phyloP scores from a whole-genome alignment of 352 stramenopile species.

The Globisporangium nagaii region DNA sequence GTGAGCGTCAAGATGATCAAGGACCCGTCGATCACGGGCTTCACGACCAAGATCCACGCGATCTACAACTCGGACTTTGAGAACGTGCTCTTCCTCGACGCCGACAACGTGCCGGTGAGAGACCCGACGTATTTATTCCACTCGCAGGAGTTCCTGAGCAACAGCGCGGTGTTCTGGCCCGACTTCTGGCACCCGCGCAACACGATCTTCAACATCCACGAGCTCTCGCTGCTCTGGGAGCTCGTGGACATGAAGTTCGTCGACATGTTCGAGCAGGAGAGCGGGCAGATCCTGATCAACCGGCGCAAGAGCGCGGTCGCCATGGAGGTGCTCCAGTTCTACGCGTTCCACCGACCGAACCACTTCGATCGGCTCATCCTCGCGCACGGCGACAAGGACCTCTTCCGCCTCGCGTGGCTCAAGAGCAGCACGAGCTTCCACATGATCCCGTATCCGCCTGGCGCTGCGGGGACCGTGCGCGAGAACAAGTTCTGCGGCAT shows the following conservation, averaged over 20 bases:
- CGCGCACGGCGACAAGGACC: slow-evolving; percentile 72
- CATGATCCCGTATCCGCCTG: slow-evolving; percentile 55
- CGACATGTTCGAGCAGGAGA: slow-evolving; percentile 82
- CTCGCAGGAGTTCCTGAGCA: slow-evolving; percentile 28
- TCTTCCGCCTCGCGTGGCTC: slow-evolving; percentile 77
- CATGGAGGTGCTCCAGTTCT: slow-evolving; percentile 57
- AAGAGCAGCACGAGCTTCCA: slow-evolving; percentile 53
- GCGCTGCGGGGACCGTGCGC: slow-evolving; percentile 26
- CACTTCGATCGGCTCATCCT: slow-evolving; percentile 56
- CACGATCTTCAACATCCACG: slow-evolving; percentile 70
- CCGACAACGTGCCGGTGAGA: slow-evolving; percentile 55
- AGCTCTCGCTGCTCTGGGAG: slow-evolving; percentile 52
- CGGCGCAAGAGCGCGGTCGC: slow-evolving; percentile 26
- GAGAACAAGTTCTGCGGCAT: slow-evolving; percentile 59
- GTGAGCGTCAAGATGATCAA: slow-evolving; percentile 46
- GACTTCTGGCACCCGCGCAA: slow-evolving; percentile 72
- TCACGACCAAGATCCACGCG: slow-evolving; percentile 66
- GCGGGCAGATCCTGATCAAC: slow-evolving; percentile 67
- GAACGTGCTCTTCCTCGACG: slow-evolving; percentile 70
- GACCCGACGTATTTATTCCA: slow-evolving; percentile 69
- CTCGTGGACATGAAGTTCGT: slow-evolving; percentile 54
- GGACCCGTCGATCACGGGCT: slow-evolving; percentile 36
- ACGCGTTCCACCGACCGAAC: slow-evolving; percentile 51
- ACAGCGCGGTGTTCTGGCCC: slow-evolving; percentile 66
- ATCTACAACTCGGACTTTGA: slow-evolving; percentile 62